Evolutionary conservation across 2,329 filamentous ascomycete genomes (phyloP).

Genomic region (Xylariaceae sp.): DNA sequence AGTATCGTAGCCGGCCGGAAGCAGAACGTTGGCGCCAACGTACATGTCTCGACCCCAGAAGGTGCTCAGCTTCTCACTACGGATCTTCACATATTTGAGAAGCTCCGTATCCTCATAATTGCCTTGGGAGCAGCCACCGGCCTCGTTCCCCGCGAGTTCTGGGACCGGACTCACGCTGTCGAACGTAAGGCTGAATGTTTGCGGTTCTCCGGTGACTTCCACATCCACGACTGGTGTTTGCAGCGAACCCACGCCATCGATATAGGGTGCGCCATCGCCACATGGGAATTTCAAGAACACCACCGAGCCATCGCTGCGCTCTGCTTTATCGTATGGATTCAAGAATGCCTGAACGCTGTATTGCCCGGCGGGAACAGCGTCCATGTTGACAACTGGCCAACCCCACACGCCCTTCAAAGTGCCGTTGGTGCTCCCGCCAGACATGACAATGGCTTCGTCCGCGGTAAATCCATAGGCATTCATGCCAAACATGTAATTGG

Average conservation of each 20-base stretch:
- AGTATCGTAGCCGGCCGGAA: slow-evolving; percentile 19
- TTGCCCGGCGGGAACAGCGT: slow-evolving; percentile 14
- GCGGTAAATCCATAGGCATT: slow-evolving; percentile 18
- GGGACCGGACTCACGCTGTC: slow-evolving; percentile 12
- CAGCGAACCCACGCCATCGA: slow-evolving; percentile 19
- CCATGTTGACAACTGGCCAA: slow-evolving; percentile 15
- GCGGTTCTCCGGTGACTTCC: slow-evolving; percentile 10
- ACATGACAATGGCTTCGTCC: slow-evolving; percentile 12
- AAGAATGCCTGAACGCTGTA: slow-evolving; percentile 22
- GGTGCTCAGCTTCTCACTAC: slow-evolving; percentile 14
- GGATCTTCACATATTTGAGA: slow-evolving; percentile 22
- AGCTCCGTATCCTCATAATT: slow-evolving; percentile 19
- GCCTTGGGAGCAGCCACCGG: slow-evolving; percentile 18
- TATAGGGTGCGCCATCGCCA: slow-evolving; percentile 18
- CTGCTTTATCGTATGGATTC: slow-evolving; percentile 17
- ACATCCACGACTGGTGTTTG: slow-evolving; percentile 15
- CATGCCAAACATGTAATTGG: slow-evolving; percentile 22
- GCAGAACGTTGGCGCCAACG: slow-evolving; percentile 20
- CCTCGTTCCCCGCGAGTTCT: slow-evolving; percentile 14
- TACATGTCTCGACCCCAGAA: slow-evolving; percentile 25
- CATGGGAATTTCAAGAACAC: slow-evolving; percentile 19
- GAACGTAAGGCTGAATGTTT: slow-evolving; percentile 18
- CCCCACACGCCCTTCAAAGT: slow-evolving; percentile 16
- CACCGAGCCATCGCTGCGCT: slow-evolving; percentile 17
- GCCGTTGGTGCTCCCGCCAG: slow-evolving; percentile 6